Base-by-base conservation (phyloP, 1,284 basidiomycete species). In the Ganoderma lucidum region DNA sequence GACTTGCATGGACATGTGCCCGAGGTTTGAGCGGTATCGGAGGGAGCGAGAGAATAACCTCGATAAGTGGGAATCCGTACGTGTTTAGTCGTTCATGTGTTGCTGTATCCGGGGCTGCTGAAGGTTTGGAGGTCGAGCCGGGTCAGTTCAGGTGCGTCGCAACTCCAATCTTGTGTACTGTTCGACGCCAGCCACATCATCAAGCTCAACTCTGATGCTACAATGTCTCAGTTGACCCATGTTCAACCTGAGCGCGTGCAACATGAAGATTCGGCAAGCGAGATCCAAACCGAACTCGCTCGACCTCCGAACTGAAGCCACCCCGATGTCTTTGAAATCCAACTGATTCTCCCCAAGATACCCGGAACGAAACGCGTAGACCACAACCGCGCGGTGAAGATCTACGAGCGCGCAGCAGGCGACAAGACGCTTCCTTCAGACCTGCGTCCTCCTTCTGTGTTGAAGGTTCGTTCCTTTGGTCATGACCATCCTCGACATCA, bases 1-100 rank as follows among this genome's bases (percentile, higher is more conserved):
- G 23, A 97, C 95, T 1, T 99, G 97, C 78, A 83, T 86, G 81
- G 92, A 94, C 72, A 98, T 99, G 96, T 99, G 97, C 79, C 95
- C 96, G 6, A 91, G 93, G 63, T 97, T 95, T 76, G 97, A 99
- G 81, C 86, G 93, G 28, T 96, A 97, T 79, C 89, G 96, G 75
- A 87, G 97, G 59, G 96, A 99, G 80, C 89, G 92, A 69, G 95
- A 97, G 77, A 94, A 95, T 77, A 95, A 96, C 76, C 86, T 98
- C 1, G 92, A 95, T 75, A 90, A 91, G 71, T 93, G 93, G 85
- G 97, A 99, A 84, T 87, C 88, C 71, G 95, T 96, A 80, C 75
- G 92, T 83, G 65, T 48, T 51, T 65, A 44, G 59, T 62, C 35
- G 61, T 67, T 51, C 56, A 55, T 65, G 35, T 71, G 44, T 65